These are phyloP conservation scores for Prunus mume DNA, from an alignment of 306 rosid species.

Conservation along the genomic window DNA sequence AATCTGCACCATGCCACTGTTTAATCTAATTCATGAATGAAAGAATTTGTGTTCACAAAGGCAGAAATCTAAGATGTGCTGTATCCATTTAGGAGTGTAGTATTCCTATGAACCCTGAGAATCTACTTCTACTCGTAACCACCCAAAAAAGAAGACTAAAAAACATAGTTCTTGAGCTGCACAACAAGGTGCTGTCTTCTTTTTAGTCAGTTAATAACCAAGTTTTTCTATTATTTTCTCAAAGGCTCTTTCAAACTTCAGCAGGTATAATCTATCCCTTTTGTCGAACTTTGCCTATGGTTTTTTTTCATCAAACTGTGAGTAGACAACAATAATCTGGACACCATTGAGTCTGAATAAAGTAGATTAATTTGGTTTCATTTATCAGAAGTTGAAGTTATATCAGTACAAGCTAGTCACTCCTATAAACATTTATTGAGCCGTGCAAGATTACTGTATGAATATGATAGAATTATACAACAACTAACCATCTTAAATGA, in stretches of 20 bases:
- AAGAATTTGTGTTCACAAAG: neutral
- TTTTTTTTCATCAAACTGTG: neutral
- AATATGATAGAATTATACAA: neutral
- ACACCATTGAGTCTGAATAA: neutral
- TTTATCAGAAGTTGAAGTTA: neutral
- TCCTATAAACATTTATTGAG: neutral
- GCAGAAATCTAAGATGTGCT: neutral
- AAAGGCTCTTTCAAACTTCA: no score
- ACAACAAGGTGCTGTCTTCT: no score
- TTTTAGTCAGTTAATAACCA: no score
- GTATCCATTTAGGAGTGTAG: neutral
- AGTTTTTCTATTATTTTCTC: no score
- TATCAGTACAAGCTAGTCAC: no score
- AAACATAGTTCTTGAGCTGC: no score
- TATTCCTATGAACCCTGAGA: neutral
- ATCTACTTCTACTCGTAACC: no score
- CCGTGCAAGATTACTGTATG: neutral
- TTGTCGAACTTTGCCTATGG: neutral
- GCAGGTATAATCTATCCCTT: neutral
- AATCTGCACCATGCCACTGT: neutral
- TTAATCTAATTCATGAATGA: no score
- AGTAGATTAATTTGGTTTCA: neutral
- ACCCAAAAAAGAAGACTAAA: no score
- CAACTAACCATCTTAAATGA: neutral
- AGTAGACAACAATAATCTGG: neutral